Evolutionary conservation across 768 basidiomycete genomes (phyloP).

Genomic region (Mycena rosella): DNA sequence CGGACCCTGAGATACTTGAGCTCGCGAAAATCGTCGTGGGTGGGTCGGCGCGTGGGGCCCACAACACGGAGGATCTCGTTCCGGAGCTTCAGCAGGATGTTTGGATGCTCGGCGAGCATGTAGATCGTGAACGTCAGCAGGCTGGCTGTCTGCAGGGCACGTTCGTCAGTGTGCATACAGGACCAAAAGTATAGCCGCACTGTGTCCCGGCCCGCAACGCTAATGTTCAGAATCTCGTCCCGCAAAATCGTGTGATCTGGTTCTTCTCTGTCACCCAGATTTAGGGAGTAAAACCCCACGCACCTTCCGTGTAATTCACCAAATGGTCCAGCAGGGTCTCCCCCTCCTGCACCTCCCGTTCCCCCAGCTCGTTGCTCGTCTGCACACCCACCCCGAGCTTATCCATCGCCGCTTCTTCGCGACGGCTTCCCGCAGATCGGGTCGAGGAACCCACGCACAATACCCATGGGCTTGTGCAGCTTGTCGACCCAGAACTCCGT

Average conservation of each 20-base stretch:
- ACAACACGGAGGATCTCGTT: conserved; percentile 62
- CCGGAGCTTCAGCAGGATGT: conserved; percentile 59
- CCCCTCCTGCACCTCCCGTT: conserved; percentile 54
- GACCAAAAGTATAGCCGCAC: conserved; percentile 29
- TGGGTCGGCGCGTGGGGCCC: conserved; percentile 58
- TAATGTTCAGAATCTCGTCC: conserved; percentile 60
- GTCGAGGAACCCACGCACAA: conserved; percentile 65
- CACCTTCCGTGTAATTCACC: conserved; percentile 67
- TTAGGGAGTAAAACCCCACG: conserved; percentile 2
- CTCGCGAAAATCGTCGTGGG: conserved; percentile 66
- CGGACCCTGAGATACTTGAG: conserved; percentile 73
- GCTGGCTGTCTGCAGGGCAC: conserved; percentile 55
- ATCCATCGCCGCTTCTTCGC: conserved; percentile 47
- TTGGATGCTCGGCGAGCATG: conserved; percentile 66
- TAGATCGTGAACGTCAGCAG: conserved; percentile 68
- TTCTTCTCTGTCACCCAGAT: too few relatives aligned
- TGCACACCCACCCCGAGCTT: conserved; percentile 13
- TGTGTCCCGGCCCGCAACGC: conserved; percentile 62
- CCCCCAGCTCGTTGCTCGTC: conserved; percentile 43
- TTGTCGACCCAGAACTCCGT: conserved; percentile 65
- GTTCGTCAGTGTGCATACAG: not conserved
- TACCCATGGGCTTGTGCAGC: conserved; percentile 57
- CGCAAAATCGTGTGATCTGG: conserved; percentile 56
- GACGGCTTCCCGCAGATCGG: conserved; percentile 66
- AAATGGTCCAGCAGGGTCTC: conserved; percentile 65